Evolutionary conservation across 768 basidiomycete species (phyloP).

Genomic region (Mycena pura): DNA sequence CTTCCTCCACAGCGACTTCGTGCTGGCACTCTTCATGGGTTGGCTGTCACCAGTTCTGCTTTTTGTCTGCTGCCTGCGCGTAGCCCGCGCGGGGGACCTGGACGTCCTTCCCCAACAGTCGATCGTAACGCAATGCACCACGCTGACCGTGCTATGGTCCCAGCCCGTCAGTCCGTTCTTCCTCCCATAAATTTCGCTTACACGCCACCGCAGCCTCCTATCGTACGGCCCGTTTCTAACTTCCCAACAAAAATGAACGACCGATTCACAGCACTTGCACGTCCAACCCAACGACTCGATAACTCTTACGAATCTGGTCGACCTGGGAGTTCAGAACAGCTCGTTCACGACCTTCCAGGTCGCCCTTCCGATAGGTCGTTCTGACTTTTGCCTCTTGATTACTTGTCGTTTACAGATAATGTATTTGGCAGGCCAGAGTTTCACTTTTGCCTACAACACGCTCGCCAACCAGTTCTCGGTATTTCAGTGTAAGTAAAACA

Average conservation of each 20-base stretch:
- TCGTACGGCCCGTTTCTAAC: neutral
- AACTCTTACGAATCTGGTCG: neutral
- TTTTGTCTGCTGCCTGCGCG: neutral
- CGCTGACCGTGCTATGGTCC: neutral
- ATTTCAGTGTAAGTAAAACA: neutral
- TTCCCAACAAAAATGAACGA: neutral
- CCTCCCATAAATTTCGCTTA: neutral
- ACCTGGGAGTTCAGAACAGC: neutral
- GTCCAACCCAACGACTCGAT: conserved; percentile 4
- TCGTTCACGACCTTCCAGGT: conserved; percentile 1
- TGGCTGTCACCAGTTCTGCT: neutral
- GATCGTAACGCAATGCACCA: conserved; percentile 2
- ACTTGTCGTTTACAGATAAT: neutral
- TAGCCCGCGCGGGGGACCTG: neutral
- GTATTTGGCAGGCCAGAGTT: neutral
- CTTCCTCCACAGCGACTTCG: neutral
- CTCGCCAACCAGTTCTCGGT: conserved; percentile 1
- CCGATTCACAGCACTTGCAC: neutral
- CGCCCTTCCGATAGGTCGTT: neutral
- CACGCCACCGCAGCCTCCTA: neutral
- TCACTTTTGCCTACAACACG: conserved; percentile 6
- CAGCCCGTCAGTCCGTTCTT: neutral
- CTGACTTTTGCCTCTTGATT: neutral
- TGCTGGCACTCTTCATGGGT: neutral
- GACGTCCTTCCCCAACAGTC: neutral